Conservation (phyloP, 2,329 filamentous ascomycete genomes). For the Beauveria pseudobassiana region DNA sequence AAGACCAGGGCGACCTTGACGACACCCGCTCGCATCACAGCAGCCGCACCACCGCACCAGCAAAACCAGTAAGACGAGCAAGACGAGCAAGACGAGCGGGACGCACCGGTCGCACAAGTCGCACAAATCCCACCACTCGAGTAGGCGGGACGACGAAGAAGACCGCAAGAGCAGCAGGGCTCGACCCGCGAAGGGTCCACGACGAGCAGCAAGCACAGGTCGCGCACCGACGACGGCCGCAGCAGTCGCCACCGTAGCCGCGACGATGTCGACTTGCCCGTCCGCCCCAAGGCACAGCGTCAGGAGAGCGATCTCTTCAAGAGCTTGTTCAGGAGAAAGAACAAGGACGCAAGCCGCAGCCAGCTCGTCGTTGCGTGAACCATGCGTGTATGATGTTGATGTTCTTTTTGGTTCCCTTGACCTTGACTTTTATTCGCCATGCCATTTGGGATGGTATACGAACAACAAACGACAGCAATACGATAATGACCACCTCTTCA, state of each 20-base stretch:
- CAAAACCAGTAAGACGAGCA: constrained; percentile 22
- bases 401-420: background rate
- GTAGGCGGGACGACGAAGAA: constrained; percentile 14
- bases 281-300: constrained; percentile 41
- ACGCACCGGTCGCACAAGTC: constrained; percentile 21
- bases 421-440: background rate
- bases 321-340: constrained; percentile 50
- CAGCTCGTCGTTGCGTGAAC: constrained; percentile 24
- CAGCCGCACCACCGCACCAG: constrained; percentile 20
- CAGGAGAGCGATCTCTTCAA: constrained; percentile 48
- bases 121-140: constrained; percentile 17
- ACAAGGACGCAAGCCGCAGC: constrained; percentile 31
- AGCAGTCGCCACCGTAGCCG: constrained; percentile 21
- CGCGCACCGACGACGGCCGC: constrained; percentile 26
- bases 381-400: constrained; percentile 1
- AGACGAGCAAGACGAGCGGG: constrained; percentile 23
- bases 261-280: constrained; percentile 31
- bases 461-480: background rate
- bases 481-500: constrained; percentile 2
- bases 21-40: constrained; percentile 15
- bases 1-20: constrained; percentile 24
- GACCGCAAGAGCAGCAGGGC: constrained; percentile 18
- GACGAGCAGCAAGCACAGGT: constrained; percentile 22
- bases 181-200: constrained; percentile 5
- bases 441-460: background rate